Evolutionary conservation across 2,329 filamentous ascomycete genomes (phyloP).

Genomic region (Fusarium sp.): DNA sequence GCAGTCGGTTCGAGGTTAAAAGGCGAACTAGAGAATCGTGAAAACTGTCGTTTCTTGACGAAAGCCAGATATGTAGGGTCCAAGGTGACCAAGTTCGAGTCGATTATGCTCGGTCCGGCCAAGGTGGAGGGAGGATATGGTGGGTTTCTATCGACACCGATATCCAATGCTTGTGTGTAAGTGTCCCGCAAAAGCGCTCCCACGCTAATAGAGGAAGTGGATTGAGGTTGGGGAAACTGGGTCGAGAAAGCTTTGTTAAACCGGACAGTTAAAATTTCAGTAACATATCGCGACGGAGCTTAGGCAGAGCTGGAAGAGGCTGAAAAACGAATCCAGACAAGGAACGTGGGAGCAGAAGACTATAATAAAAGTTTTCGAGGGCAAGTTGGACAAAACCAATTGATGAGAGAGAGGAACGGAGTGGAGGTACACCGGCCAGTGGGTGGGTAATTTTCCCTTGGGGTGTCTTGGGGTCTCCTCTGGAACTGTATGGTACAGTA

Average conservation of each 20-base stretch:
- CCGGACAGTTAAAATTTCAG: conserved; percentile 37
- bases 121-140: conserved; percentile 21
- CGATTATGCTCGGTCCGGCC: conserved; percentile 10
- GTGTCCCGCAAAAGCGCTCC: conserved; percentile 27
- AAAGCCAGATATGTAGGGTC: conserved; percentile 5
- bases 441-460: conserved; percentile 42
- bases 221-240: conserved; percentile 32
- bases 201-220: conserved; percentile 38
- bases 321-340: conserved; percentile 30
- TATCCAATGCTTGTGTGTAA: conserved; percentile 34
- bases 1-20: conserved; percentile 12
- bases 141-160: conserved; percentile 23
- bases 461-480: conserved; percentile 39
- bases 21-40: not conserved
- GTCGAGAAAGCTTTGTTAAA: conserved; percentile 32
- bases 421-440: conserved; percentile 41
- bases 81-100: conserved; percentile 8
- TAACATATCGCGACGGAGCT: conserved; percentile 40
- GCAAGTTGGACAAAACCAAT: conserved; percentile 43
- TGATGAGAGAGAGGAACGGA: conserved; percentile 42
- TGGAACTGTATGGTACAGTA: conserved; percentile 28
- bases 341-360: conserved; percentile 26
- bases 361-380: conserved; percentile 46
- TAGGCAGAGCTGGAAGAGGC: conserved; percentile 39
- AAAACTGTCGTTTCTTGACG: conserved; percentile 5